phyloP scores from a whole-genome alignment of 164 flowering plant species.

The Pachysandra terminalis region DNA sequence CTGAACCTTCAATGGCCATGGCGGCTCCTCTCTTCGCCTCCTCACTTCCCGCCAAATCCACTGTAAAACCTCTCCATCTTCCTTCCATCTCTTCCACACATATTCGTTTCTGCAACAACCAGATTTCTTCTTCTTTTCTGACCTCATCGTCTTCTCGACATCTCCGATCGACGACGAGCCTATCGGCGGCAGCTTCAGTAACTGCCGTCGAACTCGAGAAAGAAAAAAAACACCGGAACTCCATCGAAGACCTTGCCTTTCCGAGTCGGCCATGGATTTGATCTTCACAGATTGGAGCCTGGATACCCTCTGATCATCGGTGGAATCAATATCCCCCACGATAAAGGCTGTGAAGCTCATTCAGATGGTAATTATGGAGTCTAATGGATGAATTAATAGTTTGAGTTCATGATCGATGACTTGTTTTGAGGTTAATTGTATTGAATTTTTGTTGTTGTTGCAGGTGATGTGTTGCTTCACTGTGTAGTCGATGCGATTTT shows the following conservation, averaged over 20 bases:
- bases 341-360: slow-evolving; percentile 95
- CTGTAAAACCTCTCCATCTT: neutral
- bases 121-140: neutral
- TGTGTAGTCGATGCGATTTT: slow-evolving; percentile 98
- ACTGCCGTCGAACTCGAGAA: slow-evolving; percentile 31
- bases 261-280: slow-evolving; percentile 94
- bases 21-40: slow-evolving; percentile 18
- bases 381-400: neutral
- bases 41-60: slow-evolving; percentile 15
- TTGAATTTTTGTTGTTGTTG: slow-evolving; percentile 15
- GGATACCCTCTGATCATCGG: slow-evolving; percentile 95
- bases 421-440: no score
- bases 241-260: slow-evolving; percentile 61
- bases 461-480: slow-evolving; percentile 96
- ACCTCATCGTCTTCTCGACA: neutral
- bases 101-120: neutral
- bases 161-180: slow-evolving; percentile 2
- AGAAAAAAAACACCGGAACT: slow-evolving; percentile 10
- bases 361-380: slow-evolving; percentile 64
- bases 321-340: slow-evolving; percentile 86
- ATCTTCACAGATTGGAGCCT: slow-evolving; percentile 90
- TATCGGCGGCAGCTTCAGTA: slow-evolving; percentile 25
- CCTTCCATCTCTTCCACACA: neutral
- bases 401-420: no score
- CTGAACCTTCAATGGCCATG: slow-evolving; percentile 11